A percentile compares a stretch with the other conserved stretches of the same genome.
Evolutionary conservation across 2,329 filamentous ascomycete species (phyloP).

Genomic region (Botrytis galanthina): DNA sequence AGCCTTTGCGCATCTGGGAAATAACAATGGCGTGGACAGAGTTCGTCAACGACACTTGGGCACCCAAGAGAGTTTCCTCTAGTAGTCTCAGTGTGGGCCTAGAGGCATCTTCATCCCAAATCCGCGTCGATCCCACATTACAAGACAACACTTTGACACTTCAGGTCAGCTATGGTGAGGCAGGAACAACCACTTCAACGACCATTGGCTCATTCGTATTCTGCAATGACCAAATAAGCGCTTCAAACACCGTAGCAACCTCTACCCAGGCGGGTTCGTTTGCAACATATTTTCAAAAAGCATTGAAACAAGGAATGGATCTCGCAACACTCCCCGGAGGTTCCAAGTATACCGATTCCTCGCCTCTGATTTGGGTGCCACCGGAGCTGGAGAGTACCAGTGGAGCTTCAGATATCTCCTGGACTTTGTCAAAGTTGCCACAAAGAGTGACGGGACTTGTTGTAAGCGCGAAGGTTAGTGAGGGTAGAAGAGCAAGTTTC

Average conservation of each 20-base stretch:
- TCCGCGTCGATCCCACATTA: neutral
- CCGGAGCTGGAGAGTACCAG: neutral
- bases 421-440: neutral
- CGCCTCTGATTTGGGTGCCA: neutral
- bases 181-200: neutral
- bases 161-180: neutral
- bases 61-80: neutral
- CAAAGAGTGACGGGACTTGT: neutral
- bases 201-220: neutral
- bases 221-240: neutral
- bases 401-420: neutral
- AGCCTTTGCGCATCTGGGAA: neutral
- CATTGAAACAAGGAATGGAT: neutral
- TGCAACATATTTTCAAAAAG: neutral
- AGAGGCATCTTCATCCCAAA: neutral
- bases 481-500: neutral
- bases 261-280: neutral
- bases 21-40: neutral
- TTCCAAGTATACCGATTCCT: neutral
- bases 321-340: neutral
- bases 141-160: neutral
- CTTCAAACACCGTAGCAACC: too few species aligned
- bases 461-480: neutral
- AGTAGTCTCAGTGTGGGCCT: neutral
- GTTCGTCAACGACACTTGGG: conserved; percentile 30